A percentile compares a stretch with the other conserved stretches of the same genome.
phyloP scores from a whole-genome alignment of 1,139 yeast species.

The Candida pseudocylindracea region DNA sequence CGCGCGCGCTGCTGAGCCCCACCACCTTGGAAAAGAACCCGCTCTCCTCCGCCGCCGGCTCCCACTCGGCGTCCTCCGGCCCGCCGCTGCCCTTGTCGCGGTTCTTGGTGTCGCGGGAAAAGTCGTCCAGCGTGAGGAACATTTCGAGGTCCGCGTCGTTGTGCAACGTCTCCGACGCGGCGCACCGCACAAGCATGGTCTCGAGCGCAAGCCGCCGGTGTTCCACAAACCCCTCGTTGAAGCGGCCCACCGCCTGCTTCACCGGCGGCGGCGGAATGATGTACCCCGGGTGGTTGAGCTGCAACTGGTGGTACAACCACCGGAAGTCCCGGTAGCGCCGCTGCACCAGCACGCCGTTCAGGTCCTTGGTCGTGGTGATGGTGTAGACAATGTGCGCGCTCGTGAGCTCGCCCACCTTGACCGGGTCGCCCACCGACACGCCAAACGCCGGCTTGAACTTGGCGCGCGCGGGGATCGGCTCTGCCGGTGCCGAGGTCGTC shows the following conservation, averaged over 20 bases:
- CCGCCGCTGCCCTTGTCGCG: conserved; percentile 31
- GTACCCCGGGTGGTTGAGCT: conserved; percentile 70
- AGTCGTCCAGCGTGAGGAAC: conserved; percentile 59
- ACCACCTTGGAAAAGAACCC: conserved; percentile 48
- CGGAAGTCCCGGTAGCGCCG: conserved; percentile 67
- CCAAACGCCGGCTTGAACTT: conserved; percentile 12
- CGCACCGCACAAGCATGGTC: conserved; percentile 57
- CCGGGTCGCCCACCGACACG: conserved; percentile 74
- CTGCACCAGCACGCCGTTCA: conserved; percentile 16
- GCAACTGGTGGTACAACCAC: conserved; percentile 80
- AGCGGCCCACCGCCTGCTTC: conserved; percentile 79
- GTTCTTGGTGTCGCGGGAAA: conserved; percentile 38
- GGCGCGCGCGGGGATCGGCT: conserved; percentile 6
- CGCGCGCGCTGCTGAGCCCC: conserved; percentile 25
- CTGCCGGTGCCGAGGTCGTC: conserved; percentile 4
- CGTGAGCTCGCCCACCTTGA: conserved; percentile 78
- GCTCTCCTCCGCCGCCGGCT: conserved; percentile 8
- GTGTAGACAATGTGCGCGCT: conserved; percentile 78
- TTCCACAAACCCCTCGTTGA: conserved; percentile 75
- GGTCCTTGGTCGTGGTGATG: conserved; percentile 27
- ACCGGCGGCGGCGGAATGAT: conserved; percentile 96
- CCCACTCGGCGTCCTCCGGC: conserved; percentile 12
- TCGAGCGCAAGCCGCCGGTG: conserved; percentile 73
- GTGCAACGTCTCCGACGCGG: conserved; percentile 30
- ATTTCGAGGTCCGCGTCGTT: conserved; percentile 56